These are phyloP conservation scores for Elsinoe perseae DNA, from an alignment of 2,329 filamentous ascomycete genomes.

Conservation along the genomic window DNA sequence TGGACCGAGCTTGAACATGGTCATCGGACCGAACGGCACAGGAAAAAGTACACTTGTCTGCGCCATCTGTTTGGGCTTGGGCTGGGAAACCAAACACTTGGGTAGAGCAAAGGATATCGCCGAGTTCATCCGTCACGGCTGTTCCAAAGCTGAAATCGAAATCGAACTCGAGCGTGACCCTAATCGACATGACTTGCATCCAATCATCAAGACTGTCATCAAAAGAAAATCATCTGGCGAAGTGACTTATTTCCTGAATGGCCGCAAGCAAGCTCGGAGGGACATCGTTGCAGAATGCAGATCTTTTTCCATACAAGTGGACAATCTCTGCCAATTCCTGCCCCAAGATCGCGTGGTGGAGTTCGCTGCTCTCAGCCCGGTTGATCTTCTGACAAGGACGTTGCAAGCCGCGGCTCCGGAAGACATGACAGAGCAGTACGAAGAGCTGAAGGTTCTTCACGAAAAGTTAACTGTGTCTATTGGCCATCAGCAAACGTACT, in stretches of 20 bases:
- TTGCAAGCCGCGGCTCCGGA: constrained; percentile 78
- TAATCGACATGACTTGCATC: constrained; percentile 53
- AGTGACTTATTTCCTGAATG: constrained; percentile 70
- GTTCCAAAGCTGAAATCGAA: constrained; percentile 69
- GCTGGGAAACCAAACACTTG: constrained; percentile 72
- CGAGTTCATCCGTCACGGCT: constrained; percentile 90
- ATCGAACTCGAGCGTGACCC: constrained; percentile 72
- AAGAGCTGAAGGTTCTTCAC: constrained; percentile 59
- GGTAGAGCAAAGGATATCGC: constrained; percentile 77
- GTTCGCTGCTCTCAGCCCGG: constrained; percentile 74
- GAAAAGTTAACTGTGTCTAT: constrained; percentile 22
- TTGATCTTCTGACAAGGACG: constrained; percentile 77
- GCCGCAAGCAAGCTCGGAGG: constrained; percentile 52
- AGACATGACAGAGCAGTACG: constrained; percentile 72
- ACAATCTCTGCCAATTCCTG: constrained; percentile 95
- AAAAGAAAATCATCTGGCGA: constrained; percentile 57
- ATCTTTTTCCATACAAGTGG: constrained; percentile 81
- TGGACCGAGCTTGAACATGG: constrained; percentile 92
- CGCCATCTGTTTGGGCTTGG: constrained; percentile 87
- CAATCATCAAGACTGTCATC: constrained; percentile 67
- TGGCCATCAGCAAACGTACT: constrained; percentile 37
- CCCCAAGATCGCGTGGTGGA: constrained; percentile 94
- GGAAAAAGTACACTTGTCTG: constrained; percentile 97
- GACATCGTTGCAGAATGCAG: constrained; percentile 60
- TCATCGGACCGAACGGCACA: constrained; percentile 97